Evolutionary conservation across 495 filamentous ascomycete genomes (phyloP).

Genomic region (Penicillium odoratum): DNA sequence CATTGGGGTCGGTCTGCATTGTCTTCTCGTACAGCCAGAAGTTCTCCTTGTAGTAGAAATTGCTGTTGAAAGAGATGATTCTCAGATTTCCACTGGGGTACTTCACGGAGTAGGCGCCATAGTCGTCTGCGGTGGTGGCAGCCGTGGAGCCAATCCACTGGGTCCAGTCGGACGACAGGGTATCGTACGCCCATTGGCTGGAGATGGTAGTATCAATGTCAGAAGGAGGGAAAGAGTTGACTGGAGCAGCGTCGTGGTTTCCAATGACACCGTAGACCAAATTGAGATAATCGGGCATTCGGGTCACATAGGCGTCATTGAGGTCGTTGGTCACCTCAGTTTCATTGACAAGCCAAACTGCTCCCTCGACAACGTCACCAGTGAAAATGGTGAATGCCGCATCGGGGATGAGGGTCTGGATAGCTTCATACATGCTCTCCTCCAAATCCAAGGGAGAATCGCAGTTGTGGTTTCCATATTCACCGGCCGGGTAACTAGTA

Average conservation of each 20-base stretch:
- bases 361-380: conserved; percentile 29
- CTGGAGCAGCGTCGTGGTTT: conserved; percentile 55
- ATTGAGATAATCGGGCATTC: conserved; percentile 31
- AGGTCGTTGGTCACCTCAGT: conserved; percentile 43
- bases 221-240: conserved; percentile 50
- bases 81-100: conserved; percentile 43
- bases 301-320: conserved; percentile 39
- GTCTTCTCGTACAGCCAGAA: conserved; percentile 52
- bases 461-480: conserved; percentile 49
- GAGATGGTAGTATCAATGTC: conserved; percentile 34
- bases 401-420: conserved; percentile 26
- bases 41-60: conserved; percentile 56
- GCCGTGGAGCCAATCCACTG: conserved; percentile 45
- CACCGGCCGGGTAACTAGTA: conserved; percentile 43
- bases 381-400: conserved; percentile 29
- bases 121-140: conserved; percentile 35
- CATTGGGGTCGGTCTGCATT: conserved; percentile 48
- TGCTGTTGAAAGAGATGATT: conserved; percentile 57
- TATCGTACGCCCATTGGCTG: conserved; percentile 53
- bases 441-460: conserved; percentile 52
- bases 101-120: conserved; percentile 51
- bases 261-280: conserved; percentile 50
- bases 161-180: conserved; percentile 45
- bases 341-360: conserved; percentile 31
- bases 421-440: conserved; percentile 52